Evolutionary conservation across 2,329 filamentous ascomycete species (phyloP).

Genomic region (Lithohypha guttulata): DNA sequence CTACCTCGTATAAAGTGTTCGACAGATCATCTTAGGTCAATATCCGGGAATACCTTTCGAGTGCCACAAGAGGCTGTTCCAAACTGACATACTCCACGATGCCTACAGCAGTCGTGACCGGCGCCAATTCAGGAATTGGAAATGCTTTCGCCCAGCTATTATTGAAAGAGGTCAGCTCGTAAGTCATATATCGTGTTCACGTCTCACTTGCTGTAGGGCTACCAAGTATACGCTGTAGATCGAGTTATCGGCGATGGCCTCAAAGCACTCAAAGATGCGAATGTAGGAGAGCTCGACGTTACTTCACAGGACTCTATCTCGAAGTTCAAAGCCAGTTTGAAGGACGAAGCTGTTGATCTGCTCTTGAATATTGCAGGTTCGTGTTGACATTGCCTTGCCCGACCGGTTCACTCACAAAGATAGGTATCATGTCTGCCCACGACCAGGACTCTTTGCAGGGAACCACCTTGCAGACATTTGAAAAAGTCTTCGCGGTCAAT

Average conservation of each 20-base stretch:
- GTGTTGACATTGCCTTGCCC: constrained; percentile 1
- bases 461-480: constrained; percentile 19
- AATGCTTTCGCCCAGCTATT: constrained; percentile 26
- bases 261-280: constrained; percentile 10
- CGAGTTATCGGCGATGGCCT: constrained; percentile 14
- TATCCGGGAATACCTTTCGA: too few relatives aligned
- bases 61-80: too few relatives aligned
- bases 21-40: too few relatives aligned
- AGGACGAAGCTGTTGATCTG: constrained; percentile 15
- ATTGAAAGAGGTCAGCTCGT: constrained; percentile 19
- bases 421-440: constrained; percentile 26
- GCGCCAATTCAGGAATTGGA: constrained; percentile 33
- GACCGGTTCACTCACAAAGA: neutral
- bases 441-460: constrained; percentile 27
- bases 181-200: neutral
- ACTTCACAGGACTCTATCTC: constrained; percentile 16
- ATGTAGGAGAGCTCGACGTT: constrained; percentile 15
- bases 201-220: constrained; percentile 14
- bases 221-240: constrained; percentile 20
- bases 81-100: too few relatives aligned
- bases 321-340: constrained; percentile 14
- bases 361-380: constrained; percentile 20
- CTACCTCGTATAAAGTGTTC: too few relatives aligned
- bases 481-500: constrained; percentile 34
- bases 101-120: constrained; percentile 33